phyloP scores from a whole-genome alignment of 768 basidiomycete genomes.

The Podaxis mareebaensis region DNA sequence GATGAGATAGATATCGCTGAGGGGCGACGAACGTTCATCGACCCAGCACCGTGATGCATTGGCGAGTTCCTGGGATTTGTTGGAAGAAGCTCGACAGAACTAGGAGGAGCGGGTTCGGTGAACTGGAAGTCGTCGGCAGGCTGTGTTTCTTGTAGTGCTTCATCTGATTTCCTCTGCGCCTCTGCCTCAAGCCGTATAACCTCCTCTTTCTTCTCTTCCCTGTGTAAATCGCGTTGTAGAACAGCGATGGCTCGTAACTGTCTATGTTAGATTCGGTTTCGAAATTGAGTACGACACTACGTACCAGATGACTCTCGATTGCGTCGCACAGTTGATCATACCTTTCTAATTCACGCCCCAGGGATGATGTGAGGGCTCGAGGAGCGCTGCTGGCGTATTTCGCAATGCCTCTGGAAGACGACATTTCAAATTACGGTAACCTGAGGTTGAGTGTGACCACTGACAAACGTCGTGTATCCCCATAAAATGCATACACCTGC shows the following conservation, averaged over 20 bases:
- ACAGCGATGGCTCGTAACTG: slow-evolving; percentile 74
- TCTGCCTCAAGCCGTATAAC: slow-evolving; percentile 16
- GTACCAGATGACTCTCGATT: slow-evolving; percentile 70
- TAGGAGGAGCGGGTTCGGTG: slow-evolving; percentile 12
- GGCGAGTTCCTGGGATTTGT: slow-evolving; percentile 32
- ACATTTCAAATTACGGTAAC: not conserved
- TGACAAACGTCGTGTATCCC: slow-evolving; percentile 65
- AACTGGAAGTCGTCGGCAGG: slow-evolving; percentile 9
- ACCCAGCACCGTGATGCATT: slow-evolving; percentile 32
- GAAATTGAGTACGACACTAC: slow-evolving; percentile 23
- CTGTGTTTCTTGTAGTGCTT: slow-evolving; percentile 21
- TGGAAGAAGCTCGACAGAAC: slow-evolving; percentile 22
- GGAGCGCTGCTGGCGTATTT: slow-evolving; percentile 63
- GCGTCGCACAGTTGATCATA: slow-evolving; percentile 81
- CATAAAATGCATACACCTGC: slow-evolving; percentile 70
- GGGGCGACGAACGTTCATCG: slow-evolving; percentile 46
- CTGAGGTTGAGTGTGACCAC: slow-evolving; percentile 24
- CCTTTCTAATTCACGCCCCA: slow-evolving; percentile 75
- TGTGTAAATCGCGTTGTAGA: slow-evolving; percentile 66
- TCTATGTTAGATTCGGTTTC: slow-evolving; percentile 1
- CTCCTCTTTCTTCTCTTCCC: slow-evolving; percentile 47
- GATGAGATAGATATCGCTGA: slow-evolving; percentile 83
- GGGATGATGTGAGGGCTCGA: slow-evolving; percentile 57
- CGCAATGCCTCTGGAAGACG: slow-evolving; percentile 49
- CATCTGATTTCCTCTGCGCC: slow-evolving; percentile 32